Conservation (phyloP, 129 eudicot species). For the Ambrosia artemisiifolia region DNA sequence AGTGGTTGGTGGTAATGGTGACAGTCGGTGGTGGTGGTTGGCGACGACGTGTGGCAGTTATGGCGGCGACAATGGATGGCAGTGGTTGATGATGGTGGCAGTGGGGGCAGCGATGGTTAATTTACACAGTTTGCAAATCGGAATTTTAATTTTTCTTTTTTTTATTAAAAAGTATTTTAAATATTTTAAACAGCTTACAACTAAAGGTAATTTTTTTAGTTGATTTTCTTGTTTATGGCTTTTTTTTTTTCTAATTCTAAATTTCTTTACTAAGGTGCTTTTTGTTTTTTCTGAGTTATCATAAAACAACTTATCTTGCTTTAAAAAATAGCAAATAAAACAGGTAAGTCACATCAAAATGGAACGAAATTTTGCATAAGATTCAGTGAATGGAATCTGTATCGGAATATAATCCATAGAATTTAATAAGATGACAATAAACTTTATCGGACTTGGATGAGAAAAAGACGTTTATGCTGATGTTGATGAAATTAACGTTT, state of each 20-base stretch:
- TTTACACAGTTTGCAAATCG: too few species aligned
- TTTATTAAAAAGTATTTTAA: too few species aligned
- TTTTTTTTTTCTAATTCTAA: background rate
- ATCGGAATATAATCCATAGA: background rate
- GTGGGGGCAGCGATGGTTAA: too few species aligned
- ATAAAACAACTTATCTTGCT: background rate
- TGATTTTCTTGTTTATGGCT: too few species aligned
- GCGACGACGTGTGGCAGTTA: too few species aligned
- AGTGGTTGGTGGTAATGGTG: too few species aligned
- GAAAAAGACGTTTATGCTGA: background rate
- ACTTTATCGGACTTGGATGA: background rate
- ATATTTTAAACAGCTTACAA: too few species aligned
- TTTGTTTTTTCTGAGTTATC: background rate
- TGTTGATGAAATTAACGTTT: background rate
- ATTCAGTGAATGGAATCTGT: conserved; percentile 4
- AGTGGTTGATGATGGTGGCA: too few species aligned
- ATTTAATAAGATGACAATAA: background rate
- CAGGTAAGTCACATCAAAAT: background rate
- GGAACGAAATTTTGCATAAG: background rate
- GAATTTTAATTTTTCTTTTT: too few species aligned
- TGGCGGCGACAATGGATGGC: too few species aligned
- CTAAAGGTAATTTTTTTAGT: too few species aligned
- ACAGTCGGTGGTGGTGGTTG: too few species aligned
- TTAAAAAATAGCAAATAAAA: background rate
- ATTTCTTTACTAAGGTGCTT: background rate